Percentiles rank a stretch among this genome's conserved stretches.
These are phyloP conservation scores for Neohortaea acidophila DNA, from an alignment of 495 filamentous ascomycete genomes.

Conservation along the genomic window DNA sequence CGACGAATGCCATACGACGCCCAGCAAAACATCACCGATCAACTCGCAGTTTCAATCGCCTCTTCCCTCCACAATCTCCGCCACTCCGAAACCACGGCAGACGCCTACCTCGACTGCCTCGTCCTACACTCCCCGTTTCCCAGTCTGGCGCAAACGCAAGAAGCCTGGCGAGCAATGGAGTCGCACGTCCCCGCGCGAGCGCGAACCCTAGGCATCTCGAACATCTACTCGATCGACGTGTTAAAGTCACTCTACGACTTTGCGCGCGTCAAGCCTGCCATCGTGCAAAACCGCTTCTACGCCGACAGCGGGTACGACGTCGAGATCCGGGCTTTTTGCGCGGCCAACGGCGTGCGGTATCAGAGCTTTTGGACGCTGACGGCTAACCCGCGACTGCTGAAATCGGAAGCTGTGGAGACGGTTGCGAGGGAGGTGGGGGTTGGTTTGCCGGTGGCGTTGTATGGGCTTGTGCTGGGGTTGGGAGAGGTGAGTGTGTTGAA, in stretches of 20 bases:
- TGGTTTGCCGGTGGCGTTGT: conserved; percentile 43
- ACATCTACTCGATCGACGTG: conserved; percentile 37
- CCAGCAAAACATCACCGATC: conserved; percentile 36
- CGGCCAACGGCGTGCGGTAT: conserved; percentile 43
- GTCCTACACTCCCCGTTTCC: conserved; percentile 56
- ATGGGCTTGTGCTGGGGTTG: conserved; percentile 50
- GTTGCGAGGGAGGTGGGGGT: conserved; percentile 36
- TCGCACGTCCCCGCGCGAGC: conserved; percentile 48
- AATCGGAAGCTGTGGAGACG: conserved; percentile 33
- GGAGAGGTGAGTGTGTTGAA: conserved; percentile 40
- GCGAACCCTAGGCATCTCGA: conserved; percentile 58
- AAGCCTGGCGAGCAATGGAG: conserved; percentile 49
- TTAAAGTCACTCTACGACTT: conserved; percentile 37
- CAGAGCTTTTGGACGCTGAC: conserved; percentile 72
- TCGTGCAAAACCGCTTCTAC: conserved; percentile 68
- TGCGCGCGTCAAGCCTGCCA: conserved; percentile 37
- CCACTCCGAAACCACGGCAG: conserved; percentile 18
- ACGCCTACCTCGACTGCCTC: conserved; percentile 54
- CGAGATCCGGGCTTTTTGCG: conserved; percentile 46
- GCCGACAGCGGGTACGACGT: conserved; percentile 44
- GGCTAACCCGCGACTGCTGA: conserved; percentile 47
- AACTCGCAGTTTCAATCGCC: conserved; percentile 49
- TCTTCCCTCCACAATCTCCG: conserved; percentile 55
- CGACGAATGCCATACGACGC: conserved; percentile 45
- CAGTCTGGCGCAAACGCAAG: conserved; percentile 40